phyloP scores from a whole-genome alignment of 768 basidiomycete species.

The Auricularia heimuer region DNA sequence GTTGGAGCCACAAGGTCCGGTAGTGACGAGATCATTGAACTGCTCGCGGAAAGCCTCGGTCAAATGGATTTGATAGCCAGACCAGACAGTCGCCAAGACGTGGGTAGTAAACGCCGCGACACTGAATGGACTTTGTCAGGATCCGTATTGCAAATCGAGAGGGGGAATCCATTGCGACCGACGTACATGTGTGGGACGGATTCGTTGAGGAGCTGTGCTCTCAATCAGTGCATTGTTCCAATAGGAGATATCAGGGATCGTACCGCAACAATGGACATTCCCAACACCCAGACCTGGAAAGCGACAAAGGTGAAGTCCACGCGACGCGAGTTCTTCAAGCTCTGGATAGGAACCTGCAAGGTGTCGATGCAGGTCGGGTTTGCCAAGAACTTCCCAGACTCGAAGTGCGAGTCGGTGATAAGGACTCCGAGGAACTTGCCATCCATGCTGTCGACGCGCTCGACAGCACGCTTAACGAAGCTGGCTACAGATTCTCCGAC shows the following conservation, averaged over 20 bases:
- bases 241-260: constrained; percentile 9
- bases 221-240: not conserved
- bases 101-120: constrained; percentile 66
- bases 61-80: constrained; percentile 51
- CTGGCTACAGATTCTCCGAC: not conserved
- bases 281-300: constrained; percentile 74
- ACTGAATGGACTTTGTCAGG: constrained; percentile 13
- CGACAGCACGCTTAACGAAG: not conserved
- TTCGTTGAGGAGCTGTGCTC: constrained; percentile 43
- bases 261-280: constrained; percentile 61
- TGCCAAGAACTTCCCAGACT: constrained; percentile 21
- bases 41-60: constrained; percentile 48
- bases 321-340: constrained; percentile 61
- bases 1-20: constrained; percentile 54
- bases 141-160: not conserved
- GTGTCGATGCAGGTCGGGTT: constrained; percentile 43
- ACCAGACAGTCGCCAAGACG: constrained; percentile 63
- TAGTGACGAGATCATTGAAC: constrained; percentile 47
- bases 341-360: constrained; percentile 59
- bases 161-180: constrained; percentile 2
- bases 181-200: constrained; percentile 64
- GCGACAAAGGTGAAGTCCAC: constrained; percentile 70
- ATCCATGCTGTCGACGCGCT: not conserved
- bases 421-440: not conserved
- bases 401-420: not conserved